Evolutionary conservation across 2,329 filamentous ascomycete species (phyloP), one percentile per base, ranked within the genome.

Genomic region (Colletotrichum scovillei): DNA sequence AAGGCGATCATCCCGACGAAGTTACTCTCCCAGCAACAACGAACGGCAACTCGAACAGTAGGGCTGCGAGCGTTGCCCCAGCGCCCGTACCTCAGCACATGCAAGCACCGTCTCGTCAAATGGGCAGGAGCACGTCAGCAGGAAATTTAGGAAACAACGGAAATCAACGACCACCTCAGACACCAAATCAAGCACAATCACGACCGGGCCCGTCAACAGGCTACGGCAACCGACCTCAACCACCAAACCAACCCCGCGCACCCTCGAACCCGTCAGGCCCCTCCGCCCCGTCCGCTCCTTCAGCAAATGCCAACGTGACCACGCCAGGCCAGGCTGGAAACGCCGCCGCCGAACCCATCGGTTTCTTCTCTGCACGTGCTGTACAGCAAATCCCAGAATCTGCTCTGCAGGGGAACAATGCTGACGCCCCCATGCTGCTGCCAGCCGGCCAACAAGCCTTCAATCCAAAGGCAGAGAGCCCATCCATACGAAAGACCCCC

Each of bases 401-500:
- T 30, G 78, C 76, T 67, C 74, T 81, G 84, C 82, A 73, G 60
- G 86, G 76, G 74, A 84, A 81, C 53, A 84, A 85, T 75, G 80
- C 76, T 59, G 84, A 80, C 11, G 83, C 84, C 42, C 79, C 82
- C 4, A 81, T 86, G 4, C 85, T 85, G 38, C 59, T 76, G 28
- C 3, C 82, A 85, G 49, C 82, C 84, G 73, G 69, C 8, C 84
- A 85, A 6, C 87, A 90, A 14, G 85, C 87, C 28, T 96, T 95
- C 81, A 93, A 95, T 77, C 93, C 93, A 3, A 91, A 91, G 71
- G 88, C 91, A 6, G 93, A 95, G 78, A 94, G 92, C 74, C 95
- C 95, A 0, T 97, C 95, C 0, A 95, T 98, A 79, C 91, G 94
- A 74, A 95, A 96, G 80, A 98, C 96, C 0, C 93, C 93, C 0